Evolutionary conservation across 495 filamentous ascomycete species (phyloP), one percentile per base, ranked within the genome.

Genomic region (Extremus antarcticus): DNA sequence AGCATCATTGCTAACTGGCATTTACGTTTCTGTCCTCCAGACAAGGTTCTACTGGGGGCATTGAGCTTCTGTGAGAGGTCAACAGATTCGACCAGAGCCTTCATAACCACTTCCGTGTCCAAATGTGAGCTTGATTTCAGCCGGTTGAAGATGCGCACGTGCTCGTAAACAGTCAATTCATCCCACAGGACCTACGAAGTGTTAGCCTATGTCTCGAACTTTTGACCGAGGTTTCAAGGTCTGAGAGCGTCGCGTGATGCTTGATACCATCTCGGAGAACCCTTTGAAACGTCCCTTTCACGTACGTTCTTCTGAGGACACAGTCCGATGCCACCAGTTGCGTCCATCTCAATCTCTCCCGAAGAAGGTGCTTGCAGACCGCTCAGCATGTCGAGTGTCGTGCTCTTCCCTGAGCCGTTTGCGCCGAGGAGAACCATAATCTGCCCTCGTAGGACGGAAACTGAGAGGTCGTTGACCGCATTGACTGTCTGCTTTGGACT

Each of bases 1-100:
- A 95, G 80, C 87, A 92, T 94, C 79, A 91, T 89, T n/a, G 84
- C 83, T 10, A 95, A 76, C 64, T 95, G 89, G n/a, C 91, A 71
- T 67, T 94, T 94, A 21, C 89, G 76, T 67, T 91, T 94, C 68
- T 95, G 89, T 0, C 89, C 89, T 4, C 89, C 88, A 1, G 87
- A 92, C 3, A 94, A 73, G 1, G 85, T 86, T 53, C 76, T 76
- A 0, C 86, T 75, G 57, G 72, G 69, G 0, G 87, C 81, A 41
- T 80, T 77, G 21, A 77, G 63, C 68, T 94, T 95, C 9, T 75
- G 69, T 16, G 74, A 74, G 11, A 95, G 76, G 62, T 90, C 89
- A 56, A 90, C 82, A 1, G 76, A 74, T 2, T 65, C 59, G 41
- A 90, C 76, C 2, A 95, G 73, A 23, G 78, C 70, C 19, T 69